These are phyloP conservation scores for Ceriops decandra DNA, from an alignment of 345 rosid species.

Conservation along the genomic window DNA sequence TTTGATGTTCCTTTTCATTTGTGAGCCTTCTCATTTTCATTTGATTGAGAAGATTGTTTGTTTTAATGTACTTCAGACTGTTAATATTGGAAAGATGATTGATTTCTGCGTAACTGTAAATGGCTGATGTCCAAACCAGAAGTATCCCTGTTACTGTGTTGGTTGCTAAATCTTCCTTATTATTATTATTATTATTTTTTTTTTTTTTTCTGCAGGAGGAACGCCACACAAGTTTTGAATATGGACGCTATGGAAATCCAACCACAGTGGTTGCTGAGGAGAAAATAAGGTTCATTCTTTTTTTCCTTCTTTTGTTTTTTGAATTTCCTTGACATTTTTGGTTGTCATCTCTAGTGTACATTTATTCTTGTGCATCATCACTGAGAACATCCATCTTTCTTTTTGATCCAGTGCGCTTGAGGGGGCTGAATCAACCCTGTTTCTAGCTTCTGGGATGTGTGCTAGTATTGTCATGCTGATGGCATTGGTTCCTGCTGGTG, in stretches of 20 bases:
- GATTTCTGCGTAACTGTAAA: too few relatives aligned
- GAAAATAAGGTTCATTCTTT: slow-evolving; percentile 66
- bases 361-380: neutral
- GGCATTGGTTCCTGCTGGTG: slow-evolving; percentile 98
- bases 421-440: slow-evolving; percentile 90
- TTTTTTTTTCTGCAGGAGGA: slow-evolving; percentile 74
- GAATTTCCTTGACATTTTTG: neutral
- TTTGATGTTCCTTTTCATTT: too few relatives aligned
- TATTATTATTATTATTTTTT: slow-evolving; percentile 13
- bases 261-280: slow-evolving; percentile 77
- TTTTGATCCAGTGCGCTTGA: slow-evolving; percentile 71
- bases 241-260: slow-evolving; percentile 98
- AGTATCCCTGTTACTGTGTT: neutral
- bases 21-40: too few relatives aligned
- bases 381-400: neutral
- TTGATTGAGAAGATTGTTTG: too few relatives aligned
- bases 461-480: slow-evolving; percentile 83
- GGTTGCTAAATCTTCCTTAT: neutral
- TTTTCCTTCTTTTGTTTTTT: neutral
- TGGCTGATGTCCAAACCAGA: too few relatives aligned
- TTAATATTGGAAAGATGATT: too few relatives aligned
- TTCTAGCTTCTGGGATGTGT: slow-evolving; percentile 98
- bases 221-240: slow-evolving; percentile 75
- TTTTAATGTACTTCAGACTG: too few relatives aligned
- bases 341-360: neutral